A percentile compares a stretch with the other conserved stretches of the same genome.
These are phyloP conservation scores for Candida sanyaensis DNA, from an alignment of 1,139 yeast species.

Conservation along the genomic window DNA sequence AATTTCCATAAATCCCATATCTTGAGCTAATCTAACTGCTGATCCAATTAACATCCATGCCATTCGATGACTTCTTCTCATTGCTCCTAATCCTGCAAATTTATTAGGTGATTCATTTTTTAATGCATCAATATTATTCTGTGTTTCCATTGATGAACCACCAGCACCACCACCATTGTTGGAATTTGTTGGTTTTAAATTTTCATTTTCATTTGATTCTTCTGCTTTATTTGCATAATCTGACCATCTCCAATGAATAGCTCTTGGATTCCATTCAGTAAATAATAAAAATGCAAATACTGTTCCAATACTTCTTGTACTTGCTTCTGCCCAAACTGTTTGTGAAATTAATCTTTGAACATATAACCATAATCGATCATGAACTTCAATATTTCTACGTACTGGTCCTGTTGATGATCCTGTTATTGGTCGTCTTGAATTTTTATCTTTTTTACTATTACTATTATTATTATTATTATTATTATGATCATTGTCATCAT, in stretches of 20 bases:
- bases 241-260: slow-evolving; percentile 85
- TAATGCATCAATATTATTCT: too few species aligned
- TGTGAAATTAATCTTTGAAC: slow-evolving; percentile 82
- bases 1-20: slow-evolving; percentile 76
- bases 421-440: slow-evolving; percentile 17
- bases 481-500: too few species aligned
- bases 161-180: too few species aligned
- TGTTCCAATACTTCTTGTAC: slow-evolving; percentile 84
- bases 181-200: too few species aligned
- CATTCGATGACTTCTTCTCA: slow-evolving; percentile 85
- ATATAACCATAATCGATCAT: slow-evolving; percentile 79
- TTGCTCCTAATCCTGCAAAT: slow-evolving; percentile 78
- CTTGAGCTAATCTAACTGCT: slow-evolving; percentile 84
- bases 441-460: too few species aligned
- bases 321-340: slow-evolving; percentile 94
- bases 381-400: slow-evolving; percentile 61
- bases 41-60: slow-evolving; percentile 93
- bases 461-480: too few species aligned
- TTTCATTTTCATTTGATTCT: slow-evolving; percentile 24
- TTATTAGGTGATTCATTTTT: slow-evolving; percentile 29
- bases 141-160: too few species aligned
- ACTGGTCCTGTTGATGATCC: slow-evolving; percentile 24
- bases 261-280: slow-evolving; percentile 95
- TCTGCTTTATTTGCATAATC: slow-evolving; percentile 77
- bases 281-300: slow-evolving; percentile 82